Conservation (phyloP, 345 rosid genomes). For the Diplotaxis tenuifolia region DNA sequence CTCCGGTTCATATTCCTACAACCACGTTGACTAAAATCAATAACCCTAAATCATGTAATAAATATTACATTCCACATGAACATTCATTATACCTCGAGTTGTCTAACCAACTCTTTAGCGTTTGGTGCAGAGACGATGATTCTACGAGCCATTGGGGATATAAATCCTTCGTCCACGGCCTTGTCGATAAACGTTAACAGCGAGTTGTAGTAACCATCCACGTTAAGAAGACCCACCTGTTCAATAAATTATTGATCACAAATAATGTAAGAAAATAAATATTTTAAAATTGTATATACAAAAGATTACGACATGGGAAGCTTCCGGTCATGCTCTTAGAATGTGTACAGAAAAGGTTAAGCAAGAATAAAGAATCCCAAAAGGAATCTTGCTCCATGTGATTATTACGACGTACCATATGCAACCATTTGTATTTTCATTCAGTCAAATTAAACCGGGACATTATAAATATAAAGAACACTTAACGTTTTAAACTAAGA, state of each 20-base stretch:
- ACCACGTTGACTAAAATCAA: not conserved
- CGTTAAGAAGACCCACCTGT: constrained; percentile 94
- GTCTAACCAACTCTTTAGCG: constrained; percentile 73
- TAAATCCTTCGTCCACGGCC: constrained; percentile 95
- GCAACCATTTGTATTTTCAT: constrained; percentile 24
- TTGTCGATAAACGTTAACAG: constrained; percentile 77
- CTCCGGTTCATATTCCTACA: constrained; percentile 76
- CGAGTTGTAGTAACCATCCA: constrained; percentile 89
- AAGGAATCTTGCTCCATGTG: constrained; percentile 34
- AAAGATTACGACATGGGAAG: constrained; percentile 37
- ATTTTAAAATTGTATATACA: not conserved
- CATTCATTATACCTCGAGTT: constrained; percentile 62
- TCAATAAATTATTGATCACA: constrained; percentile 6
- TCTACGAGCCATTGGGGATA: constrained; percentile 78
- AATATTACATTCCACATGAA: not conserved
- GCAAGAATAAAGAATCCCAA: constrained; percentile 16
- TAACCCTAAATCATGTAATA: not conserved
- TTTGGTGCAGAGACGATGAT: constrained; percentile 85
- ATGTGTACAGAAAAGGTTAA: constrained; percentile 5
- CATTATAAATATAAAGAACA: not conserved
- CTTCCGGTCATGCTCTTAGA: constrained; percentile 35
- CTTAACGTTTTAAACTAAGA: constrained; percentile 8
- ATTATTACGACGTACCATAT: constrained; percentile 32
- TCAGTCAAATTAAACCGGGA: constrained; percentile 16
- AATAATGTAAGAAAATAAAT: constrained; percentile 14